Base-by-base conservation (phyloP, 176 grass and related monocot genomes). In the Echinochloa phyllopogon region DNA sequence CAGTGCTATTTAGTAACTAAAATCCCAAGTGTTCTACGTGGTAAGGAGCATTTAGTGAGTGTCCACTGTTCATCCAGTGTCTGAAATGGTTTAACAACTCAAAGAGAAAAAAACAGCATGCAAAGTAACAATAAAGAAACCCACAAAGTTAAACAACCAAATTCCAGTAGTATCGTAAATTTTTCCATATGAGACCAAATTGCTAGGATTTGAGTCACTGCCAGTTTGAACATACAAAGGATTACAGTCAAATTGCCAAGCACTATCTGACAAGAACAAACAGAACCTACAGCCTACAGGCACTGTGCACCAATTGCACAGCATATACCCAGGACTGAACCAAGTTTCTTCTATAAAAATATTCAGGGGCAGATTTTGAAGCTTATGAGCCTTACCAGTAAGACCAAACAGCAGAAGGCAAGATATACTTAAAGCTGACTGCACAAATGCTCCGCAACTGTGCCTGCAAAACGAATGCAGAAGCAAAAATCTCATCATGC, bases 301-400 rank as follows among this genome's bases (percentile, higher is more conserved):
- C 18, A 24, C 3, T 3, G 10, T 40, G 40, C 37, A 38, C 51
- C 11, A 3, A 10, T 5, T 23, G 20, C 38, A 40, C 74, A 58
- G 10, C 6, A 42, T 76, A 58, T 58, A 15, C 36, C 41, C 3
- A n/a, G 36, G 29, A 23, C 20, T 21, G 51, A 18, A 37, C 29
- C 66, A 69, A 55, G 33, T 10, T 69, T 57, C 12, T 81, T 8
- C 39, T 55, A 53, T 23, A 69, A 81, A 48, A 68, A 67, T 20
- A 59, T 39, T n/a, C 20, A 42, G 37, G 39, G 15, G 2, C 24
- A 13, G 4, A 69, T 69, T 3, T 82, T 63, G 72, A 82, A 71
- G 72, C 20, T 57, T 88, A 7, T 38, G 44, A 61, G 8, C 16
- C 52, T 37, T 84, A 84, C 87, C 81, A 73, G 27, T 27, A 73